A percentile compares a stretch with the other conserved stretches of the same genome.
These are phyloP conservation scores for Nelumbo lutea DNA, from an alignment of 164 flowering plant genomes.

Conservation along the genomic window DNA sequence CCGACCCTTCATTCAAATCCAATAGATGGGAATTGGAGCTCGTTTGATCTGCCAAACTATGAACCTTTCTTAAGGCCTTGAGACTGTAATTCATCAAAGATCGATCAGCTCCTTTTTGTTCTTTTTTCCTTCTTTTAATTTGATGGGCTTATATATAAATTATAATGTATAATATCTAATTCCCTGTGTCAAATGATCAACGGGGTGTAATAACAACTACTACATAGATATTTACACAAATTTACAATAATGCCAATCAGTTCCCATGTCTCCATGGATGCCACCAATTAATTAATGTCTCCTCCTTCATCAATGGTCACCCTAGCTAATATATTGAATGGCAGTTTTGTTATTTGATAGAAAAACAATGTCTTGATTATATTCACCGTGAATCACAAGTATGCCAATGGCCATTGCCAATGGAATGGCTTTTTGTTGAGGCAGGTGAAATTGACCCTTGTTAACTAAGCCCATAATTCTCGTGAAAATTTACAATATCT, in stretches of 20 bases:
- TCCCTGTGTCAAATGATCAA: background rate
- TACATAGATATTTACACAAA: conserved; percentile 3
- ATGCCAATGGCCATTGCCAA: no score
- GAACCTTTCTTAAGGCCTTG: conserved; percentile 12
- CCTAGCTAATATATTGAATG: no score
- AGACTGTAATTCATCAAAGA: conserved; percentile 1
- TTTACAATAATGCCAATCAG: background rate
- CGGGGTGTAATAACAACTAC: background rate
- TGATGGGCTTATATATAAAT: conserved; percentile 4
- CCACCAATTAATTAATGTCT: no score
- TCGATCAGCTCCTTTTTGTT: background rate
- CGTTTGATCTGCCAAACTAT: conserved; percentile 15
- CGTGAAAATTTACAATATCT: no score
- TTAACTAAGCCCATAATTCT: no score
- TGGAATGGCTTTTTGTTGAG: no score
- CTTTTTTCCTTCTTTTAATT: background rate
- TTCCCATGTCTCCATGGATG: no score
- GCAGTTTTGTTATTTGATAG: no score
- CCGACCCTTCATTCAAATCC: conserved; percentile 5
- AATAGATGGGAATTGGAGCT: conserved; percentile 18
- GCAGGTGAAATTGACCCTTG: no score
- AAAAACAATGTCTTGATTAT: background rate
- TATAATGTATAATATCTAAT: background rate
- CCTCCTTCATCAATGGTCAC: no score
- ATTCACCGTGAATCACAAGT: background rate